Percentiles rank a stretch among this genome's conserved stretches.
Evolutionary conservation across 192 early-diverging fungal species (phyloP).

Genomic region (Paraglomus occultum): DNA sequence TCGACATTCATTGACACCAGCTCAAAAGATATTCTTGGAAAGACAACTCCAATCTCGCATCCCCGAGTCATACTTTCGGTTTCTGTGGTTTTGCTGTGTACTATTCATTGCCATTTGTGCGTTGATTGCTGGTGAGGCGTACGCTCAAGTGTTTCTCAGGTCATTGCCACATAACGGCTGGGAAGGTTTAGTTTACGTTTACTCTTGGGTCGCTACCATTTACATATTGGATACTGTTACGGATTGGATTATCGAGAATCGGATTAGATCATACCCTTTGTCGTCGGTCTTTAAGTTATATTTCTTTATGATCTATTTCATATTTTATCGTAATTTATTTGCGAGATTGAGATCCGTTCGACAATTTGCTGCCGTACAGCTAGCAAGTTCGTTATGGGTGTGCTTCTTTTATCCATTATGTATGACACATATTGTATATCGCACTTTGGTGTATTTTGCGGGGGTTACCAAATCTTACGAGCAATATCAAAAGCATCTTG

Average conservation of each 20-base stretch:
- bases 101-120: slow-evolving; percentile 67
- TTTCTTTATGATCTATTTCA: slow-evolving; percentile 79
- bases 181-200: slow-evolving; percentile 69
- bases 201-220: slow-evolving; percentile 69
- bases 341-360: slow-evolving; percentile 65
- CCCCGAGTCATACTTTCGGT: slow-evolving; percentile 69
- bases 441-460: slow-evolving; percentile 47
- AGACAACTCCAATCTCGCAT: slow-evolving; percentile 45
- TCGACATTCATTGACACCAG: slow-evolving; percentile 46
- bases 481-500: slow-evolving; percentile 64
- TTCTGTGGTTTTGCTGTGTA: slow-evolving; percentile 74
- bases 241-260: slow-evolving; percentile 61
- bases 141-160: slow-evolving; percentile 61
- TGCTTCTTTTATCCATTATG: slow-evolving; percentile 71
- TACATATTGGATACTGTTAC: slow-evolving; percentile 65
- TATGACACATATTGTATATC: slow-evolving; percentile 62
- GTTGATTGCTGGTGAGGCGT: slow-evolving; percentile 65
- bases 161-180: slow-evolving; percentile 55
- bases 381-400: slow-evolving; percentile 71
- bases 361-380: slow-evolving; percentile 64
- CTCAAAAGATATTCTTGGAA: slow-evolving; percentile 58
- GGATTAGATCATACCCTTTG: slow-evolving; percentile 65
- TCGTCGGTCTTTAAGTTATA: slow-evolving; percentile 71
- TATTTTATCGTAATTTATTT: slow-evolving; percentile 78
- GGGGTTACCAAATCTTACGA: slow-evolving; percentile 63